Evolutionary conservation across 768 basidiomycete genomes (phyloP).

Genomic region (Boletus patriciae): DNA sequence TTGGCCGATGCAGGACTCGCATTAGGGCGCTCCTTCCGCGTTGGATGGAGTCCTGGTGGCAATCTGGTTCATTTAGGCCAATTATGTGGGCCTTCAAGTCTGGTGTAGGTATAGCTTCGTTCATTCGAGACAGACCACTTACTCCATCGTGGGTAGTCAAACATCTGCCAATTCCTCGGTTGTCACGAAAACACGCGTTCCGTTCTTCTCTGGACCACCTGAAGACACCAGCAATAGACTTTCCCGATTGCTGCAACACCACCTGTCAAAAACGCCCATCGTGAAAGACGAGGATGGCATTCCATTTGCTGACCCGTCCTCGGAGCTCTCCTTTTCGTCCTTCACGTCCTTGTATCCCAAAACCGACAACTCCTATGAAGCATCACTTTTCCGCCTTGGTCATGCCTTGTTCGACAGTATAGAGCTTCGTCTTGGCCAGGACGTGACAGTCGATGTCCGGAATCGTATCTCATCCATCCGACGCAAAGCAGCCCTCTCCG

Average conservation of each 20-base stretch:
- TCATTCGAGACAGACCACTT: conserved; percentile 1
- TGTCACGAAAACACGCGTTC: conserved; percentile 51
- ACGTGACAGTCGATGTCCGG: conserved; percentile 59
- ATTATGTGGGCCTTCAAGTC: conserved; percentile 58
- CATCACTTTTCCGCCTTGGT: conserved; percentile 84
- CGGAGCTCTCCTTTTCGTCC: conserved; percentile 71
- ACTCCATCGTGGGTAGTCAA: conserved; percentile 38
- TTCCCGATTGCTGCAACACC: conserved; percentile 70
- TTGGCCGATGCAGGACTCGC: conserved; percentile 81
- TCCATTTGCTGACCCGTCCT: conserved; percentile 66
- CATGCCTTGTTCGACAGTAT: conserved; percentile 86
- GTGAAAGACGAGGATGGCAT: conserved; percentile 65
- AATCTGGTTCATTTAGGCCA: conserved; percentile 73
- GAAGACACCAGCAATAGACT: conserved; percentile 44
- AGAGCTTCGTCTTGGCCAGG: conserved; percentile 55
- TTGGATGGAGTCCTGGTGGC: conserved; percentile 87
- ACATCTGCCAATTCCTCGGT: conserved; percentile 61
- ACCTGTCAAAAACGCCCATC: conserved; percentile 72
- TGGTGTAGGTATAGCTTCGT: conserved; percentile 45
- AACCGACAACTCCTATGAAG: conserved; percentile 71
- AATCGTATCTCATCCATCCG: conserved; percentile 62
- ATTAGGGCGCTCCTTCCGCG: conserved; percentile 84
- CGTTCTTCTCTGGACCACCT: conserved; percentile 37
- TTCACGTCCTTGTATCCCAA: conserved; percentile 71
- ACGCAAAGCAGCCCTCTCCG: conserved; percentile 75